A percentile compares a stretch with the other conserved stretches of the same genome.
Evolutionary conservation across 2,329 filamentous ascomycete species (phyloP).

Genomic region (Camptophora hylomeconis): DNA sequence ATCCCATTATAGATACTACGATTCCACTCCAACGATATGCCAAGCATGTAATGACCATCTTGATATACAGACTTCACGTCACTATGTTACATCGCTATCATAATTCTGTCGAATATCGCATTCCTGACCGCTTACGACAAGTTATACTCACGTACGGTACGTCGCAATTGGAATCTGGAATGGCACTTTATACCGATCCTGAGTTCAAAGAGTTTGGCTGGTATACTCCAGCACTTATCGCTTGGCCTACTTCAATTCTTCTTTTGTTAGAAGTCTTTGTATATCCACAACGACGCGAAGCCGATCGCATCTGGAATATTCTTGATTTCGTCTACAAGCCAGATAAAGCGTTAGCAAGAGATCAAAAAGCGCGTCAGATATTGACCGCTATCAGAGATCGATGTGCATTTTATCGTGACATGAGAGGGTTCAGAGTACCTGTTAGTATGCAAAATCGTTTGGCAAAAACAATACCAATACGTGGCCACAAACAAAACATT

Average conservation of each 20-base stretch:
- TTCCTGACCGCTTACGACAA: conserved; percentile 44
- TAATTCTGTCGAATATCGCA: conserved; percentile 22
- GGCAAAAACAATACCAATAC: conserved; percentile 1
- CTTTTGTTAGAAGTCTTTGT: conserved; percentile 55
- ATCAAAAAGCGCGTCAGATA: conserved; percentile 48
- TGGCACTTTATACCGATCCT: conserved; percentile 40
- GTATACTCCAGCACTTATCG: conserved; percentile 59
- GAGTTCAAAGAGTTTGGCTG: conserved; percentile 49
- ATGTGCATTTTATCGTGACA: conserved; percentile 20
- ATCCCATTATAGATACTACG: conserved; percentile 45
- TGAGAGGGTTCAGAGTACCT: conserved; percentile 19
- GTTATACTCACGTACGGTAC: conserved; percentile 51
- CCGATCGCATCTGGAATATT: conserved; percentile 55
- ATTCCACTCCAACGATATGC: conserved; percentile 51
- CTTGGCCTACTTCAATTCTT: conserved; percentile 58
- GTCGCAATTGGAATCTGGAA: conserved; percentile 40
- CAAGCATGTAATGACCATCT: conserved; percentile 50
- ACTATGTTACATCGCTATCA: conserved; percentile 59
- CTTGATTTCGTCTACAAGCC: conserved; percentile 60
- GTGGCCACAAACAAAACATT: neutral
- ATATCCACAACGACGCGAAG: conserved; percentile 42
- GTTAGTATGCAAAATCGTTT: conserved; percentile 13
- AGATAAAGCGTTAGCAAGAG: conserved; percentile 36
- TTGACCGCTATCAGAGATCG: conserved; percentile 46
- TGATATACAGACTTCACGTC: conserved; percentile 50